Evolutionary conservation across 345 rosid species (phyloP).

Genomic region (Heritiera littoralis): DNA sequence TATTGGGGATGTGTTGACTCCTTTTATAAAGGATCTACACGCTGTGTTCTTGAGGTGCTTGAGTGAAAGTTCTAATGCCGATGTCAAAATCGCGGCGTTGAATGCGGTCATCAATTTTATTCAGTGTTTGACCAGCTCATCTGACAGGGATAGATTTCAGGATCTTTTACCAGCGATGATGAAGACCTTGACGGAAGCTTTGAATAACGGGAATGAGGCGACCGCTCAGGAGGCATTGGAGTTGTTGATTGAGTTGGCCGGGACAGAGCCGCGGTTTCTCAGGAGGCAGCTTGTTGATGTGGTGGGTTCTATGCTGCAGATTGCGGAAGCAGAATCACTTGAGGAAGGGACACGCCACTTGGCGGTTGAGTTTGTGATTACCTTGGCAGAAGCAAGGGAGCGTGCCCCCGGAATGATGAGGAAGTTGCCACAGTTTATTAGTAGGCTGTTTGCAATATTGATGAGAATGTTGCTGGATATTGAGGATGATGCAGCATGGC

Average conservation of each 20-base stretch:
- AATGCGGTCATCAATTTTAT: constrained; percentile 93
- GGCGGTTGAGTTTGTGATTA: constrained; percentile 92
- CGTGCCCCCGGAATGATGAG: constrained; percentile 99
- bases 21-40: constrained; percentile 81
- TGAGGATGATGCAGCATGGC: constrained; percentile 95
- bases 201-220: constrained; percentile 87
- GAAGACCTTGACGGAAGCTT: constrained; percentile 84
- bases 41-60: constrained; percentile 77
- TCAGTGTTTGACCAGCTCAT: constrained; percentile 67
- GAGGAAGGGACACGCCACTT: constrained; percentile 94
- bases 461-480: constrained; percentile 92
- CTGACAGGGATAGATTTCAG: constrained; percentile 94
- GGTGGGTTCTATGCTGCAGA: constrained; percentile 93
- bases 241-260: constrained; percentile 93
- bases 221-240: constrained; percentile 97
- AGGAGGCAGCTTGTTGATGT: constrained; percentile 89
- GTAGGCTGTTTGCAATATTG: constrained; percentile 77
- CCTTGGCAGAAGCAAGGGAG: constrained; percentile 94
- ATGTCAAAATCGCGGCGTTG: constrained; percentile 91
- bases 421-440: constrained; percentile 93
- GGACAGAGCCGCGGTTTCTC: constrained; percentile 88
- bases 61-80: constrained; percentile 55
- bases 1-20: constrained; percentile 79
- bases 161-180: constrained; percentile 95
- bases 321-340: constrained; percentile 88